Evolutionary conservation across 352 stramenopile species (phyloP).

Genomic region (Phytophthora foliorum): DNA sequence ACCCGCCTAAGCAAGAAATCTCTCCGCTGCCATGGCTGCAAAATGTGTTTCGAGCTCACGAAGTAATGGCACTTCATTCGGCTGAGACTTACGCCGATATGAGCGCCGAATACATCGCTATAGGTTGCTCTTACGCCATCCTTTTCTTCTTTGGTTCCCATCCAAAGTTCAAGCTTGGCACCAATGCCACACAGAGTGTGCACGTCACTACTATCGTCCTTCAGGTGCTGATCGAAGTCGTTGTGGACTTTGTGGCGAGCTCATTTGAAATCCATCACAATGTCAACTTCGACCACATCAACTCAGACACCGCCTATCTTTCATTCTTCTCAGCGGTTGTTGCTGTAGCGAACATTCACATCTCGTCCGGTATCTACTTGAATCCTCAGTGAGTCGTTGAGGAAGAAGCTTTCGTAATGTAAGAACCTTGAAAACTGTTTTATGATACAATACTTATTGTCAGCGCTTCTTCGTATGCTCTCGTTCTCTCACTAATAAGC

Average conservation of each 20-base stretch:
- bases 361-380: constrained; percentile 29
- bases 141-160: constrained; percentile 46
- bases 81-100: constrained; percentile 44
- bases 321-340: constrained; percentile 23
- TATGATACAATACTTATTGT: not conserved
- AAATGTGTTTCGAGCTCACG: not conserved
- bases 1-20: not conserved
- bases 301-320: constrained; percentile 29
- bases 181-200: not conserved
- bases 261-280: constrained; percentile 29
- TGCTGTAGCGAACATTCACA: constrained; percentile 32
- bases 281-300: constrained; percentile 33
- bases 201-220: constrained; percentile 5
- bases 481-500: constrained; percentile 1
- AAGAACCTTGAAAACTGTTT: not conserved
- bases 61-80: constrained; percentile 17
- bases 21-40: not conserved
- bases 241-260: constrained; percentile 40
- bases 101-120: constrained; percentile 59
- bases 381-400: not conserved
- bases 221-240: constrained; percentile 31
- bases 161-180: constrained; percentile 34
- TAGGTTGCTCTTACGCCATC: constrained; percentile 45
- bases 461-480: not conserved
- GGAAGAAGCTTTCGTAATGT: not conserved